Evolutionary conservation across 2,329 filamentous ascomycete species (phyloP).

Genomic region (Phialophora expanda): DNA sequence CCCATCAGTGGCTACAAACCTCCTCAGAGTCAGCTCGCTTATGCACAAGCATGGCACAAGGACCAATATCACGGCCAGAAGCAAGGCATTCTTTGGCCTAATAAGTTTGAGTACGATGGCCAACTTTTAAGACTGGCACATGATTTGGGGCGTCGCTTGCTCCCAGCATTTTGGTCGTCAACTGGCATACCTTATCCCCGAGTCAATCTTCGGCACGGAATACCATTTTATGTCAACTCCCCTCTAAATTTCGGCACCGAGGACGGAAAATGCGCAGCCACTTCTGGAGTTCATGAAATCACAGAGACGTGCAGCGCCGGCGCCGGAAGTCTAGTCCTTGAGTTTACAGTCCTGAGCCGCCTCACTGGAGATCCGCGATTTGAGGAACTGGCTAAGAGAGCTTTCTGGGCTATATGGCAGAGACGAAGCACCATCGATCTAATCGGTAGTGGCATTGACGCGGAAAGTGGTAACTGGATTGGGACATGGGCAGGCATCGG

Average conservation of each 20-base stretch:
- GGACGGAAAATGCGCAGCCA: slow-evolving; percentile 34
- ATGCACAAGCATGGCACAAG: slow-evolving; percentile 52
- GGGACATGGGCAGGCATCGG: slow-evolving; percentile 90
- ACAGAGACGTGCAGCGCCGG: slow-evolving; percentile 97
- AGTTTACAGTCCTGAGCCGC: slow-evolving; percentile 88
- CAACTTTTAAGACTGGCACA: slow-evolving; percentile 87
- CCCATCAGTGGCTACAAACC: slow-evolving; percentile 81
- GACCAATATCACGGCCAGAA: slow-evolving; percentile 33
- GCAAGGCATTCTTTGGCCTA: slow-evolving; percentile 69
- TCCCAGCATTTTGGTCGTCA: slow-evolving; percentile 89
- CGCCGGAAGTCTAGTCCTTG: slow-evolving; percentile 91
- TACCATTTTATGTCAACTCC: slow-evolving; percentile 90
- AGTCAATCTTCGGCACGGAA: slow-evolving; percentile 87
- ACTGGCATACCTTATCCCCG: slow-evolving; percentile 94
- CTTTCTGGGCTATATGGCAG: slow-evolving; percentile 97
- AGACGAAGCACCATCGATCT: slow-evolving; percentile 82
- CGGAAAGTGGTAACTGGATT: slow-evolving; percentile 88
- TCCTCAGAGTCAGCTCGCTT: slow-evolving; percentile 44
- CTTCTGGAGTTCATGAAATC: slow-evolving; percentile 64
- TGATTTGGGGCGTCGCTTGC: slow-evolving; percentile 79
- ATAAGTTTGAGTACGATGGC: slow-evolving; percentile 82
- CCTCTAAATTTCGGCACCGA: slow-evolving; percentile 63
- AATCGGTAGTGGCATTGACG: slow-evolving; percentile 89
- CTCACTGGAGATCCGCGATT: slow-evolving; percentile 87
- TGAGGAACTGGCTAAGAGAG: slow-evolving; percentile 84